These are phyloP conservation scores for Fomes fomentarius DNA, from an alignment of 1,284 basidiomycete species.

Conservation along the genomic window DNA sequence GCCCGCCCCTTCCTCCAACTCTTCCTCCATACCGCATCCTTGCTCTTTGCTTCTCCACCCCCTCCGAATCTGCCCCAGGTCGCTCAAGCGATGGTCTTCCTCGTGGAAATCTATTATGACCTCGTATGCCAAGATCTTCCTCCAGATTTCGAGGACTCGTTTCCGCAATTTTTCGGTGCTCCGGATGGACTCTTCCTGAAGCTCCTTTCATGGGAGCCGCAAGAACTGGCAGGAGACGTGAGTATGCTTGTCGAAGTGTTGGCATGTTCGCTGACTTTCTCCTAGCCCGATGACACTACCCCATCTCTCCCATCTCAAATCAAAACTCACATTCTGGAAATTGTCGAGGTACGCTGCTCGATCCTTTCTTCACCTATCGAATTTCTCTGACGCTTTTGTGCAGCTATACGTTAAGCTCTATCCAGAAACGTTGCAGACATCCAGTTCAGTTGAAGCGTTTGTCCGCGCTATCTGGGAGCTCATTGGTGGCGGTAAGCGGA, in stretches of 20 bases:
- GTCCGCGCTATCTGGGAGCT: slow-evolving; percentile 94
- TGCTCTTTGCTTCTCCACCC: slow-evolving; percentile 50
- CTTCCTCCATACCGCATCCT: slow-evolving; percentile 67
- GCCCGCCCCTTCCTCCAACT: slow-evolving; percentile 84
- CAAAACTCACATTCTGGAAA: slow-evolving; percentile 90
- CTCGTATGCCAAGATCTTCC: slow-evolving; percentile 95
- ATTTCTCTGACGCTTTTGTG: neutral
- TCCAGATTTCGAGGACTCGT: slow-evolving; percentile 90
- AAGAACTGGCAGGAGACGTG: slow-evolving; percentile 73
- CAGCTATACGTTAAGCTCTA: slow-evolving; percentile 92
- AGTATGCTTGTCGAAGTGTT: slow-evolving; percentile 33
- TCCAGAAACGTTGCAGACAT: slow-evolving; percentile 79
- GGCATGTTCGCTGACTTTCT: slow-evolving; percentile 13
- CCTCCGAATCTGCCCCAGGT: slow-evolving; percentile 51
- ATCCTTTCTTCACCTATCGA: too few species aligned
- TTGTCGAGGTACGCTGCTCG: slow-evolving; percentile 61
- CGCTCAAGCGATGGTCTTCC: slow-evolving; percentile 76
- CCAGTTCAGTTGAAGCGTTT: slow-evolving; percentile 77
- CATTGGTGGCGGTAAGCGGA: slow-evolving; percentile 73
- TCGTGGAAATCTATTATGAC: slow-evolving; percentile 92
- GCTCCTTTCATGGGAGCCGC: slow-evolving; percentile 81
- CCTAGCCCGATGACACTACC: slow-evolving; percentile 79
- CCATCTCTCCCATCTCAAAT: slow-evolving; percentile 87
- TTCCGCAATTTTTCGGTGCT: slow-evolving; percentile 80
- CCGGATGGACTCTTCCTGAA: slow-evolving; percentile 74